Evolutionary conservation across 306 rosid species (phyloP).

Genomic region (Dryas alaskensis): DNA sequence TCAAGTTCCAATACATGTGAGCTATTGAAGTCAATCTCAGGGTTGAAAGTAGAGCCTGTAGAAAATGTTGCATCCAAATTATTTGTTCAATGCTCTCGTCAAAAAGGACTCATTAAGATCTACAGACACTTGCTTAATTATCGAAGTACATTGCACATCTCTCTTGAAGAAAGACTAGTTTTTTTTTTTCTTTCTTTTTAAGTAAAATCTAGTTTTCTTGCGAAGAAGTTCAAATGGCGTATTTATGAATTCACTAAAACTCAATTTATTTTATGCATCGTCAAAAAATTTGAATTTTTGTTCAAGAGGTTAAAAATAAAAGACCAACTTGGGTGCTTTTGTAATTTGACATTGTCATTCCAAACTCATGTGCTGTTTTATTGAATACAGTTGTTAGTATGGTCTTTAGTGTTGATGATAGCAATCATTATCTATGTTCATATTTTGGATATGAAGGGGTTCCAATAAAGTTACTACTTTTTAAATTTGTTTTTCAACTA

Average conservation of each 20-base stretch:
- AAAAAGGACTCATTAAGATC: conserved; percentile 91
- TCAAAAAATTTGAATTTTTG: not conserved
- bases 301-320: not conserved
- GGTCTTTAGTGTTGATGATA: not conserved
- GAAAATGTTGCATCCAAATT: conserved; percentile 92
- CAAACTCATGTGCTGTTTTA: not conserved
- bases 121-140: conserved; percentile 94
- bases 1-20: conserved; percentile 85
- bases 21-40: conserved; percentile 79
- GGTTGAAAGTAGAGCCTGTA: conserved; percentile 81
- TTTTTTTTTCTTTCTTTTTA: not conserved
- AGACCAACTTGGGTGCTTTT: not conserved
- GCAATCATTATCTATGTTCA: no score
- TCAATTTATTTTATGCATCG: not conserved
- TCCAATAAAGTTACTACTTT: no score
- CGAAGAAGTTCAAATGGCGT: not conserved
- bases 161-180: conserved; percentile 4
- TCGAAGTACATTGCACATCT: conserved; percentile 50
- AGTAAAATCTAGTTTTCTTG: not conserved
- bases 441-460: no score
- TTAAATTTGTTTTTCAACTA: no score
- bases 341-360: not conserved
- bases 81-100: conserved; percentile 98
- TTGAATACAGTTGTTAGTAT: not conserved
- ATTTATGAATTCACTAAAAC: not conserved